Conservation (phyloP, 495 filamentous ascomycete species). For the Talaromyces proteolyticus region DNA sequence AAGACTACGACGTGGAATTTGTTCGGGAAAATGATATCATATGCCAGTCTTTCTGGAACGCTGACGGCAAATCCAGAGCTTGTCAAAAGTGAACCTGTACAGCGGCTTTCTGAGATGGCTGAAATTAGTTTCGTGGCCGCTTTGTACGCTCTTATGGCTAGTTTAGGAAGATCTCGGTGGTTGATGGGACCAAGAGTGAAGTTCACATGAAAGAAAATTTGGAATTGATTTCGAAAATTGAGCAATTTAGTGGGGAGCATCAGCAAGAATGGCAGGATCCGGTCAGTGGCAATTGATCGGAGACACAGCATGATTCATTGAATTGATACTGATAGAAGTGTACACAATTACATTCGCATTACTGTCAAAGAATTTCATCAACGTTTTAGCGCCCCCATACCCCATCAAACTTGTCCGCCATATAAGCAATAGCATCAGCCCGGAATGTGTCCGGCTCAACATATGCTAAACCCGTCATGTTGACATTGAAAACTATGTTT, state of each 20-base stretch:
- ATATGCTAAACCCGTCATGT: not conserved
- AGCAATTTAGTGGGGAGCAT: slow-evolving; percentile 36
- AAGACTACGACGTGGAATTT: slow-evolving; percentile 57
- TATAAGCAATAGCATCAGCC: slow-evolving; percentile 2
- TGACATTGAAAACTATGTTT: slow-evolving; percentile 4
- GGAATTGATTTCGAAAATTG: slow-evolving; percentile 43
- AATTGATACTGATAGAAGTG: not conserved
- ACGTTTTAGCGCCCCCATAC: not conserved
- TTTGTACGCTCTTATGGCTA: slow-evolving; percentile 63
- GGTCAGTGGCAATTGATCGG: slow-evolving; percentile 32
- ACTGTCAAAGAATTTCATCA: not conserved
- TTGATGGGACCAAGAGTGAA: slow-evolving; percentile 65
- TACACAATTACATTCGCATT: not conserved
- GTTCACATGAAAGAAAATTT: slow-evolving; percentile 63
- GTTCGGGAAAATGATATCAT: slow-evolving; percentile 52
- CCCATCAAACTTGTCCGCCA: slow-evolving; percentile 3
- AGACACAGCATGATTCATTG: slow-evolving; percentile 17
- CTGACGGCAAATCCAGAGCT: slow-evolving; percentile 65
- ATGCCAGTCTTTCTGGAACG: slow-evolving; percentile 80
- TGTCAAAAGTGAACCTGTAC: slow-evolving; percentile 43
- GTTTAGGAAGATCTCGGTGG: slow-evolving; percentile 50
- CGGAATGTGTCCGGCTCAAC: slow-evolving; percentile 2
- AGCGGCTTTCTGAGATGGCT: slow-evolving; percentile 37
- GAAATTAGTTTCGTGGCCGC: slow-evolving; percentile 47
- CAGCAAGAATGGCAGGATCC: slow-evolving; percentile 38